phyloP scores from a whole-genome alignment of 768 basidiomycete genomes.

The Trametes coccinea region DNA sequence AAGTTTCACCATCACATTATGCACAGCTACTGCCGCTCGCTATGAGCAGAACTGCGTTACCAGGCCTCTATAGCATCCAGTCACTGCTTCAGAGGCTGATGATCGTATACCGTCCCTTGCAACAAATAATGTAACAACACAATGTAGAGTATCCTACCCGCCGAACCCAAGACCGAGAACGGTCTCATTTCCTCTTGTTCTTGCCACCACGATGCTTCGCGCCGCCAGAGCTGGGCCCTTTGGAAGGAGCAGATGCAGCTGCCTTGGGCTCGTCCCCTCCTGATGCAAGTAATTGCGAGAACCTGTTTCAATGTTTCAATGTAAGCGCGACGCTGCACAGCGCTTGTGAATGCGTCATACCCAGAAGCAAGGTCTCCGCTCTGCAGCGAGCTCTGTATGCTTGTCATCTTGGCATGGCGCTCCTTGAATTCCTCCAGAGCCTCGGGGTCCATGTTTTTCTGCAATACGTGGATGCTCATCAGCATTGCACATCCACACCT shows the following conservation, averaged over 20 bases:
- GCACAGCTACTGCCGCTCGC: too few species aligned
- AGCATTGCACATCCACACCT: too few species aligned
- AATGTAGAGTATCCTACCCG: background rate
- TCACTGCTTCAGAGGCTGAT: background rate
- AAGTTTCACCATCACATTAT: background rate
- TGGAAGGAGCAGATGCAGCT: conserved; percentile 19
- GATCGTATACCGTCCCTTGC: background rate
- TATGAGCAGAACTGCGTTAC: too few species aligned
- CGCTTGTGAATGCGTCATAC: conserved; percentile 36
- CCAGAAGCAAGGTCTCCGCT: conserved; percentile 60
- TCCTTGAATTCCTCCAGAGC: conserved; percentile 62
- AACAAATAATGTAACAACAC: conserved; percentile 7
- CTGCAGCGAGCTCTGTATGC: conserved; percentile 55
- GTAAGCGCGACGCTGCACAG: background rate
- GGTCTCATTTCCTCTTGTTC: conserved; percentile 36
- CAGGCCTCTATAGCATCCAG: background rate
- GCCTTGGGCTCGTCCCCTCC: conserved; percentile 40
- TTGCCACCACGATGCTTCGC: conserved; percentile 33
- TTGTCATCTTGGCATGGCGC: conserved; percentile 58
- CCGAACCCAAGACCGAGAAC: background rate
- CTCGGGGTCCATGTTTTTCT: conserved; percentile 81
- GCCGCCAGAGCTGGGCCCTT: conserved; percentile 18
- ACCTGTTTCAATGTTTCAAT: conserved; percentile 29
- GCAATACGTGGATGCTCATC: conserved; percentile 3
- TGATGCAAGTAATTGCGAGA: conserved; percentile 45